Evolutionary conservation across 2,329 filamentous ascomycete genomes (phyloP).

Genomic region (Diaporthe longicolla): DNA sequence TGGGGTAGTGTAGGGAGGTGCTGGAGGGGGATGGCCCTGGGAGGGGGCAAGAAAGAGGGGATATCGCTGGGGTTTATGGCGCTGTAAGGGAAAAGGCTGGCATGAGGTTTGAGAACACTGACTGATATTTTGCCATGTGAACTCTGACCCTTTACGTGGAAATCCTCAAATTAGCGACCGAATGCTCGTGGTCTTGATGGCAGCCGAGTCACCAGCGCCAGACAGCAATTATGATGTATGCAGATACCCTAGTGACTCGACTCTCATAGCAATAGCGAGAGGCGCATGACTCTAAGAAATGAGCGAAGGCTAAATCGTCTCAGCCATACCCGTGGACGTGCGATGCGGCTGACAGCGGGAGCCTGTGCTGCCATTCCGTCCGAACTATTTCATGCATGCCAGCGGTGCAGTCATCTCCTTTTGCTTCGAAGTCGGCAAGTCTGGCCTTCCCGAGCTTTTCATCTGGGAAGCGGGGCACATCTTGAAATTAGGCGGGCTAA

Average conservation of each 20-base stretch:
- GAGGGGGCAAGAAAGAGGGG: neutral
- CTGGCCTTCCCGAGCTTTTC: no score
- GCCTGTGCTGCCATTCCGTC: neutral
- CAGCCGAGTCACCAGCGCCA: neutral
- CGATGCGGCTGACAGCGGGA: neutral
- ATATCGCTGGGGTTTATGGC: slow-evolving; percentile 34
- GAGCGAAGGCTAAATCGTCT: neutral
- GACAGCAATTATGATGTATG: neutral
- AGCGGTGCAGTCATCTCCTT: neutral
- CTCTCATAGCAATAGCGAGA: no score
- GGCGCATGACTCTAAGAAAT: neutral
- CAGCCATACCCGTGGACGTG: no score
- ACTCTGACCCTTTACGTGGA: neutral
- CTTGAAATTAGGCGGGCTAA: neutral
- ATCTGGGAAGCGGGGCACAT: neutral
- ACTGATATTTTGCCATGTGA: neutral
- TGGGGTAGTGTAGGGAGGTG: slow-evolving; percentile 16
- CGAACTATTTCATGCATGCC: neutral
- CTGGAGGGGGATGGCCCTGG: neutral
- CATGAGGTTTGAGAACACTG: slow-evolving; percentile 27
- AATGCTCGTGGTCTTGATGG: neutral
- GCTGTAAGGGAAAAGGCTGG: slow-evolving; percentile 20
- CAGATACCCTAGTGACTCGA: no score
- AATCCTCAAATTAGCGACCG: neutral
- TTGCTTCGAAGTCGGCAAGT: neutral